A percentile compares a stretch with the other conserved stretches of the same genome.
phyloP scores from a whole-genome alignment of 2,329 filamentous ascomycete species.

The Xylariales sp. region DNA sequence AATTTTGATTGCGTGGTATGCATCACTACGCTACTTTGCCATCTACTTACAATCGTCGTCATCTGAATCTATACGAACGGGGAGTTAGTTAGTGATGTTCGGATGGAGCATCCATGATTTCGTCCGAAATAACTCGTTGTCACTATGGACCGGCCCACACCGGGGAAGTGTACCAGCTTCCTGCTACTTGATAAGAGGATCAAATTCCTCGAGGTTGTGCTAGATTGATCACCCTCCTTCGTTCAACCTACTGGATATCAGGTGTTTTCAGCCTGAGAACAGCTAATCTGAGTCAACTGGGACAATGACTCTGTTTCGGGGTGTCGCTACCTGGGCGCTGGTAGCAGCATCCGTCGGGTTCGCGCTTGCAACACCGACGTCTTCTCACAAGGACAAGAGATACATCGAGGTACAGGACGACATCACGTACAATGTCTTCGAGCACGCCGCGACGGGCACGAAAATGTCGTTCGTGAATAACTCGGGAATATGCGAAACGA shows the following conservation, averaged over 20 bases:
- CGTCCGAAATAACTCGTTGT: not conserved
- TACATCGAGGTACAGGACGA: slow-evolving; percentile 7
- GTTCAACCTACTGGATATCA: too few relatives aligned
- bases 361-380: not conserved
- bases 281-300: not conserved
- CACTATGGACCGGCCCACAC: not conserved
- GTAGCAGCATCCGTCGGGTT: not conserved
- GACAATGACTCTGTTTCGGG: not conserved
- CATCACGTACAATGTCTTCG: slow-evolving; percentile 34
- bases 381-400: slow-evolving; percentile 6
- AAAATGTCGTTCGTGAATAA: slow-evolving; percentile 43
- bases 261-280: too few relatives aligned
- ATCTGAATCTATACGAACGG: not conserved
- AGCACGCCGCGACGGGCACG: slow-evolving; percentile 38
- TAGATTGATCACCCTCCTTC: too few relatives aligned
- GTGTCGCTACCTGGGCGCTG: slow-evolving; percentile 1
- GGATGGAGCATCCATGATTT: not conserved
- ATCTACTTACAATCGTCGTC: not conserved
- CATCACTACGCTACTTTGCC: not conserved
- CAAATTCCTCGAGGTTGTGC: not conserved
- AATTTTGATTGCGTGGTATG: not conserved
- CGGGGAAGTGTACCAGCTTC: not conserved
- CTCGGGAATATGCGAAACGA: slow-evolving; percentile 45
- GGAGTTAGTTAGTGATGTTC: too few relatives aligned
- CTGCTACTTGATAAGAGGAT: not conserved